Evolutionary conservation across 768 basidiomycete genomes (phyloP), one percentile per base, ranked within the genome.

Genomic region (Leccinum ochraceum): DNA sequence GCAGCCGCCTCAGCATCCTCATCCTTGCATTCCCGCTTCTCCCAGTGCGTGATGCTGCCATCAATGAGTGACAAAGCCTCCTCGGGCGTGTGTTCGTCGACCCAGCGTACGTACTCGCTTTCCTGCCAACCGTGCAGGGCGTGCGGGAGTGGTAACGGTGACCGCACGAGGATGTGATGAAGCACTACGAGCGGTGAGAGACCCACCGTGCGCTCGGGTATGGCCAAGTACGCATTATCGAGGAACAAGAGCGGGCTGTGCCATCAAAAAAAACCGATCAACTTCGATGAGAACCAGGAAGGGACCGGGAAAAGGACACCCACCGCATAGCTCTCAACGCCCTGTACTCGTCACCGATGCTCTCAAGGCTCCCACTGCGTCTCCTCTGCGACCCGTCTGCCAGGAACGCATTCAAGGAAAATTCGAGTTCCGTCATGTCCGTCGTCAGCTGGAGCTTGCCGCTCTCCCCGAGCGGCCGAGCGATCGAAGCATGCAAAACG

Each of bases 361-460:
- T 81, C 62, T 91, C 90, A 44, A 96, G 77, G 66, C 84, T 85
- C 10, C 84, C 82, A 2, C 86, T 83, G 6, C 87, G 83, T 66
- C 86, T 85, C 59, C 78, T 79, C 62, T 83, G 82, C 2, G 78
- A 71, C 54, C 80, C 79, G 57, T 87, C 86, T 2, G 78, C 78
- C 77, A 88, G 79, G 72, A 98, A 92, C 4, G 90, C 84, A 67
- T 87, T 90, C 57, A 99, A 73, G 0, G 92, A 87, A 71, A 98
- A 97, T 77, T 98, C 97, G 61, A 98, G 81, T 72, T 94, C 92
- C 0, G 95, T 91, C 94, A 98, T 96, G 73, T 99, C 96, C 51
- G 87, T 91, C 59, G 94, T 93, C 63, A 98, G 80, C 75, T 96
- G 95, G 24, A 99, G 83, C 72, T 97, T 98, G 14, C 95, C 95